Evolutionary conservation across 2,329 filamentous ascomycete genomes (phyloP).

Genomic region (Colletotrichum sublineola): DNA sequence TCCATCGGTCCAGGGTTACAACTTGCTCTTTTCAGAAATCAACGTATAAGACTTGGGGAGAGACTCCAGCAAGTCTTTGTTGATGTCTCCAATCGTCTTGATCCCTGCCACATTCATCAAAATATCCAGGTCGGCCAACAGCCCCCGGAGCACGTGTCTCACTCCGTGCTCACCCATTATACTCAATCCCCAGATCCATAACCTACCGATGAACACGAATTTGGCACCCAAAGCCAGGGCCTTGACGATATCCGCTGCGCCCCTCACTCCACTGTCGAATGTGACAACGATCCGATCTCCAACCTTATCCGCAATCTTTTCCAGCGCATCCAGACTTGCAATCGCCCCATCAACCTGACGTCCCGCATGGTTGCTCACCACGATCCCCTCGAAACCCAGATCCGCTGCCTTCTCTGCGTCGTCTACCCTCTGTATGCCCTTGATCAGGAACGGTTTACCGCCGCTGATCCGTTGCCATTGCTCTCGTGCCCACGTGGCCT

Average conservation of each 20-base stretch:
- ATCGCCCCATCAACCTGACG: conserved; percentile 61
- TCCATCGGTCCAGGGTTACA: not conserved
- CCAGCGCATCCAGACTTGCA: conserved; percentile 59
- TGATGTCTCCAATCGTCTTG: conserved; percentile 55
- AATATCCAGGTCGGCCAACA: conserved; percentile 67
- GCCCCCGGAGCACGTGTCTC: conserved; percentile 27
- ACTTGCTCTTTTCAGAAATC: conserved; percentile 31
- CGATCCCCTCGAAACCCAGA: conserved; percentile 69
- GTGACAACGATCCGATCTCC: conserved; percentile 50
- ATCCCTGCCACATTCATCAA: conserved; percentile 69
- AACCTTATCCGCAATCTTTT: conserved; percentile 59
- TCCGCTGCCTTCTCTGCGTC: conserved; percentile 71
- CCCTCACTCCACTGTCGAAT: conserved; percentile 63
- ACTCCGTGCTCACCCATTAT: conserved; percentile 38
- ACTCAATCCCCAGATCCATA: conserved; percentile 63
- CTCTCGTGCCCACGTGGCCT: conserved; percentile 71
- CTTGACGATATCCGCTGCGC: conserved; percentile 71
- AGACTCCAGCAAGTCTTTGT: conserved; percentile 29
- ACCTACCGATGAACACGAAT: conserved; percentile 69
- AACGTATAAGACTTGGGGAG: conserved; percentile 28
- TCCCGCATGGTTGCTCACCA: conserved; percentile 73
- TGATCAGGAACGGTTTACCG: conserved; percentile 70
- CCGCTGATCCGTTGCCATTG: conserved; percentile 71
- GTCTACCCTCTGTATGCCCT: conserved; percentile 72
- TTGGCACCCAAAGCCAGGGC: conserved; percentile 69